Evolutionary conservation across 2,329 filamentous ascomycete genomes (phyloP), one percentile per base, ranked within the genome.

Genomic region (Fusarium duplospermum): DNA sequence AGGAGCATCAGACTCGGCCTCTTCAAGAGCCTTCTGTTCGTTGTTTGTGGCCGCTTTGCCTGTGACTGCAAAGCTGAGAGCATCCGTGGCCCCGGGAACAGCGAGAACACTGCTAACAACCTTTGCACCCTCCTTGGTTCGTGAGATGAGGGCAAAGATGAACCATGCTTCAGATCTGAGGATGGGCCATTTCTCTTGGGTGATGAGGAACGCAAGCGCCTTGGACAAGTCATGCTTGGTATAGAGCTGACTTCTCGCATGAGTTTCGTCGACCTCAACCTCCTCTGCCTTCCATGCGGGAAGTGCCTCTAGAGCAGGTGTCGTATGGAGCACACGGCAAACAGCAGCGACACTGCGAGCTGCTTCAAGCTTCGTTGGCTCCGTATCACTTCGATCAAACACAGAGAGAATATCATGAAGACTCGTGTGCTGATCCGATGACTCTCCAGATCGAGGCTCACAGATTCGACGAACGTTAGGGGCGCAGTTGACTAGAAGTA

Each of bases 121-220:
- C 2, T 79, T 75, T 2, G 87, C 86, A 9, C 89, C 89, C 38
- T 88, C 86, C 2, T 77, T 65, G 2, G 86, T 86, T 31, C 89
- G 85, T 45, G 86, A 86, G 85, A 92, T 89, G 36, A 92, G 84
- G 3, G 90, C 90, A 61, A 91, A 85, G 7, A 90, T 86, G 71
- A 92, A 92, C 86, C 90, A 89, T 4, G 87, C 85, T 77, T 92
- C 90, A 42, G 89, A 90, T 20, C 88, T 85, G 3, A 92, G 82
- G 2, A 87, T 84, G 0, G 89, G 88, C 85, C 89, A 92, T 72
- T 89, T 90, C 4, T 80, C 82, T 76, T 92, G 90, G 2, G 83
- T 86, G 27, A 90, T 82, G 29, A 92, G 84, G 73, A 87, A 89
- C 1, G 84, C 77, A 8, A 92, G 82, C 0, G 86, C 82, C 9